phyloP scores from a whole-genome alignment of 495 filamentous ascomycete genomes.

The Aspergillus asperescens region DNA sequence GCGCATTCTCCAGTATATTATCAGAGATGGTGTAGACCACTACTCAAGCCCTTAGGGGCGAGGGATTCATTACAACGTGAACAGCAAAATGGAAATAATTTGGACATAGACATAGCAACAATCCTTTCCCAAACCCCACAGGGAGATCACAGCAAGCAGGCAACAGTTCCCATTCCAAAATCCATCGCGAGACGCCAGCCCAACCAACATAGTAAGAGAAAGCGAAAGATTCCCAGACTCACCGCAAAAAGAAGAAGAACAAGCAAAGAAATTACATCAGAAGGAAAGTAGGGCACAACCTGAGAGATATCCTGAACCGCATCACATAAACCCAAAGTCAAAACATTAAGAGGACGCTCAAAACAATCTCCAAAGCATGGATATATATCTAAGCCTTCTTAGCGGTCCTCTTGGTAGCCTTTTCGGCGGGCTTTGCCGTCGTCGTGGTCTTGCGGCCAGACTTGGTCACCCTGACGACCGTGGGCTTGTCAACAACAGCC shows the following conservation, averaged over 20 bases:
- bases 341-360: constrained; percentile 19
- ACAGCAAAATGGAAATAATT: background rate
- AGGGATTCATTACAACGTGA: background rate
- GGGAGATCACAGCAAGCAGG: constrained; percentile 17
- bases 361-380: constrained; percentile 11
- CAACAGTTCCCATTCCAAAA: constrained; percentile 33
- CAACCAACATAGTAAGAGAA: constrained; percentile 26
- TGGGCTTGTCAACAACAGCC: constrained; percentile 68
- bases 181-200: constrained; percentile 44
- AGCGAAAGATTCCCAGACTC: constrained; percentile 33
- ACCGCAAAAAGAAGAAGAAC: constrained; percentile 11
- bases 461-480: constrained; percentile 80
- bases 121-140: constrained; percentile 17
- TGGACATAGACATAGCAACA: background rate
- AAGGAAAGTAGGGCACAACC: constrained; percentile 24
- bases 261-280: constrained; percentile 27
- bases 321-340: constrained; percentile 27
- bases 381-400: constrained; percentile 41
- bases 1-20: too few species aligned
- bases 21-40: too few species aligned
- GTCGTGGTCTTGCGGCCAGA: constrained; percentile 84
- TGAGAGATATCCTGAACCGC: constrained; percentile 25
- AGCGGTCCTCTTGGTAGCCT: constrained; percentile 52
- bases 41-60: background rate
- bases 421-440: constrained; percentile 51